Base-by-base conservation (phyloP, 2,329 filamentous ascomycete species). In the Cordyceps pruinosa region DNA sequence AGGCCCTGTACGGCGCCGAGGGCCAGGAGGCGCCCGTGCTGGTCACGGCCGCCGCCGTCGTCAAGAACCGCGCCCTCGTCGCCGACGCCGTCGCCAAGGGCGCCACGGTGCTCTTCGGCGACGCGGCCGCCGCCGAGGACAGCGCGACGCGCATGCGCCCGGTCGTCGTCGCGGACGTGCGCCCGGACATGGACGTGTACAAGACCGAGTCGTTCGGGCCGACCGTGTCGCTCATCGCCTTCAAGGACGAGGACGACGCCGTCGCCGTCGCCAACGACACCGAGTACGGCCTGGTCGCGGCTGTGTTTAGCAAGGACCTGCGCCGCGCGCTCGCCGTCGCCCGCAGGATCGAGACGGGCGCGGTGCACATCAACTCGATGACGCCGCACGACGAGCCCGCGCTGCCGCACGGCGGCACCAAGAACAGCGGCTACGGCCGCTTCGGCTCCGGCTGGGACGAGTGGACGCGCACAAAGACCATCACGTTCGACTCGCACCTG, bases 231-330 rank as follows among this genome's bases (percentile, higher is more conserved):
- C 66, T 92, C 28, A 80, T 84, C n/a, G 75, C 79, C 19, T 78
- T 90, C 21, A 75, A 81, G 5, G 75, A 69, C 3, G 85, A 87
- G 25, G 85, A 88, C 25, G 85, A 90, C 60, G 88, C 87, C 0
- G 68, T 92, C n/a, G 71, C 75, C n/a, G 72, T 91, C 21, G 87
- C 88, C 8, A 93, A 93, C 66, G 86, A 91, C 63, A 89, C 86
- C 2, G 85, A 89, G 56, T 92, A 90, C 66, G 89, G 89, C 1
- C 79, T 93, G 2, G 76, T 77, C 2, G 78, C 82, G 3, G 79
- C 87, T 0, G 80, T 93, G 1, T 92, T 89, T 67, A 90, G 87
- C 0, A 73, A 78, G 63, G 82, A 88, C 66, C 69, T 91, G 58
- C 69, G 75, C 46, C 72, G 74, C 17, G 84, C 76, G 0, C 65